Percentiles rank a stretch among this genome's conserved stretches.
phyloP scores from a whole-genome alignment of 73 alveolate genomes.

The Paramecium tetraurelia region DNA sequence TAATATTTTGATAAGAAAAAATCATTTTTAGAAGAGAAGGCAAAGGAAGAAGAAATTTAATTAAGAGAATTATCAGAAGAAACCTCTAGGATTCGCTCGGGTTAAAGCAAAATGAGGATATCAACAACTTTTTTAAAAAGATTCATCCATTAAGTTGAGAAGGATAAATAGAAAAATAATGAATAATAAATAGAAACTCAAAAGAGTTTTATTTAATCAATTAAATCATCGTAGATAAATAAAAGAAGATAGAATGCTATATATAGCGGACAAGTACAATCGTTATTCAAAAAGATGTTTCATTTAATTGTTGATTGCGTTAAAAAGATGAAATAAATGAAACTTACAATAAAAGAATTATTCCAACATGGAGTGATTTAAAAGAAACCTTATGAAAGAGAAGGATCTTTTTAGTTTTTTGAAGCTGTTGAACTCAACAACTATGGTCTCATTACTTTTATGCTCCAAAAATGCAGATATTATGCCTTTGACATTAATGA shows the following conservation, averaged over 20 bases:
- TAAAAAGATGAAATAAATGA: slow-evolving; percentile 19
- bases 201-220: neutral
- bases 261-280: neutral
- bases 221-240: neutral
- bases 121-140: neutral
- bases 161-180: neutral
- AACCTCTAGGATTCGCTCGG: neutral
- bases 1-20: neutral
- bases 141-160: neutral
- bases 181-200: neutral
- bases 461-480: slow-evolving; percentile 28
- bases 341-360: neutral
- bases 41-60: neutral
- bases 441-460: neutral
- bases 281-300: neutral
- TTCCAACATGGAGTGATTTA: neutral
- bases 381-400: slow-evolving; percentile 28
- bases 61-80: neutral
- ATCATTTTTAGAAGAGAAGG: neutral
- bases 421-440: neutral
- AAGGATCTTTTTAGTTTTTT: slow-evolving; percentile 24
- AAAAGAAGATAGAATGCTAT: neutral
- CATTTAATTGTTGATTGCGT: neutral
- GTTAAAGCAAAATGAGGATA: neutral
- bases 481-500: slow-evolving; percentile 41